A percentile compares a stretch with the other conserved stretches of the same genome.
These are phyloP conservation scores for Plantago rigida DNA, from an alignment of 305 asterid species.

Conservation along the genomic window DNA sequence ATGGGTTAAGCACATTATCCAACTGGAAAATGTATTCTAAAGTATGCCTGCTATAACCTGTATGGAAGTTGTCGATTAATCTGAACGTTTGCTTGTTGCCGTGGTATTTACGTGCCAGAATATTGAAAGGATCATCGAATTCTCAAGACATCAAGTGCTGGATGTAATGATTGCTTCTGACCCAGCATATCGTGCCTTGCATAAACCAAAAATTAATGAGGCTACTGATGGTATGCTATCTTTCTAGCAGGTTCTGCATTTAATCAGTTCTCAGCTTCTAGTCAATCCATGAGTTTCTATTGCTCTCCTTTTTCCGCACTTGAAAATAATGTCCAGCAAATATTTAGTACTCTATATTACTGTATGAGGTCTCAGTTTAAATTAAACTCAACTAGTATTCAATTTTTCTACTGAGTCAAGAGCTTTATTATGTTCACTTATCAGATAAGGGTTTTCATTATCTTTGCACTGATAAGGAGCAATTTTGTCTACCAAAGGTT, in stretches of 20 bases:
- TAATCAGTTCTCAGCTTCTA: conserved; percentile 6
- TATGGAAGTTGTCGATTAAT: conserved; percentile 17
- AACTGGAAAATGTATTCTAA: conserved; percentile 17
- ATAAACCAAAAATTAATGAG: conserved; percentile 63
- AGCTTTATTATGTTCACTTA: neutral
- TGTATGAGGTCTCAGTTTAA: no score
- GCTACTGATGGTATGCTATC: conserved; percentile 57
- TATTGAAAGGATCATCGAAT: conserved; percentile 91
- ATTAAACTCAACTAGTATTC: no score
- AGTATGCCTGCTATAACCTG: conserved; percentile 17
- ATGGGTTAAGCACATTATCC: conserved; percentile 27
- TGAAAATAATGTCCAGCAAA: no score
- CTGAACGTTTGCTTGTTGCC: conserved; percentile 24
- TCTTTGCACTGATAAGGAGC: conserved; percentile 13
- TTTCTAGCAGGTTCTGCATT: conserved; percentile 25
- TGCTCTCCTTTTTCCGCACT: conserved; percentile 2
- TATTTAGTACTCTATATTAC: no score
- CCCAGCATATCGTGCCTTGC: conserved; percentile 84
- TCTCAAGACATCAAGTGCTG: conserved; percentile 85
- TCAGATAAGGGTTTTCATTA: conserved; percentile 12
- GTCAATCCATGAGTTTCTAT: neutral
- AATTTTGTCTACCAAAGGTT: neutral
- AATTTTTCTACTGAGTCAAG: no score
- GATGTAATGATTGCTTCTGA: conserved; percentile 85
- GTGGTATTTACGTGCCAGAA: conserved; percentile 45